A percentile compares a stretch with the other conserved stretches of the same genome.
Evolutionary conservation across 495 filamentous ascomycete genomes (phyloP).

Genomic region (Acidomyces sp.): DNA sequence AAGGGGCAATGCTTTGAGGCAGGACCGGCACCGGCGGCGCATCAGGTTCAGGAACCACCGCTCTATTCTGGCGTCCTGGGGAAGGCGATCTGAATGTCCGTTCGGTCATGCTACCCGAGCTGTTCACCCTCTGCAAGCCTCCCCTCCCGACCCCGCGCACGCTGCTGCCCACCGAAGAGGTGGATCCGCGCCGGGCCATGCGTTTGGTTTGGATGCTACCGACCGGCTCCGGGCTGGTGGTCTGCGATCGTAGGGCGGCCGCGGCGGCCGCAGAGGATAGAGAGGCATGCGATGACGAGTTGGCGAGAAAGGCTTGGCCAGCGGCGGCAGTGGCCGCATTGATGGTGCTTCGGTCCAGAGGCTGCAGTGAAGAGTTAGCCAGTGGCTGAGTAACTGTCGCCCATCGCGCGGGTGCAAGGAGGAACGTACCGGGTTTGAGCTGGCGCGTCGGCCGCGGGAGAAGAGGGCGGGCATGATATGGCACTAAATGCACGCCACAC

Average conservation of each 20-base stretch:
- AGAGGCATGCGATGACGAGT: slow-evolving; percentile 47
- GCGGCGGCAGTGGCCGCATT: slow-evolving; percentile 61
- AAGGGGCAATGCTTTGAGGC: slow-evolving; percentile 40
- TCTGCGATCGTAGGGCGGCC: slow-evolving; percentile 62
- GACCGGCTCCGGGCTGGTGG: slow-evolving; percentile 61
- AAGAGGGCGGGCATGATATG: slow-evolving; percentile 19
- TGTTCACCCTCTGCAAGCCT: slow-evolving; percentile 49
- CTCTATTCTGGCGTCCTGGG: slow-evolving; percentile 40
- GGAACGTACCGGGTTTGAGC: slow-evolving; percentile 23
- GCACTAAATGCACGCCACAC: background rate
- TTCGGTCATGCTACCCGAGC: slow-evolving; percentile 71
- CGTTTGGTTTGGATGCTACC: slow-evolving; percentile 79
- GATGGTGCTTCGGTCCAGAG: slow-evolving; percentile 24
- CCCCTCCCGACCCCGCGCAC: slow-evolving; percentile 27
- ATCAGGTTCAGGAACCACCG: slow-evolving; percentile 27
- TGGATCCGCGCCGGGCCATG: slow-evolving; percentile 55
- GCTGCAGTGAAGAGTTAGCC: slow-evolving; percentile 10
- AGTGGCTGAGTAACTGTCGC: background rate
- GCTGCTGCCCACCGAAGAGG: slow-evolving; percentile 48
- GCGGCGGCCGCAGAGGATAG: slow-evolving; percentile 77
- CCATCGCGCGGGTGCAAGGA: background rate
- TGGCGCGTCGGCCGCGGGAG: slow-evolving; percentile 18
- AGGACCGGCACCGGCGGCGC: slow-evolving; percentile 65
- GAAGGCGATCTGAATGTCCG: slow-evolving; percentile 67
- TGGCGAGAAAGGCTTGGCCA: slow-evolving; percentile 61